Evolutionary conservation across 345 rosid genomes (phyloP).

Genomic region (Eucalyptus cloeziana): DNA sequence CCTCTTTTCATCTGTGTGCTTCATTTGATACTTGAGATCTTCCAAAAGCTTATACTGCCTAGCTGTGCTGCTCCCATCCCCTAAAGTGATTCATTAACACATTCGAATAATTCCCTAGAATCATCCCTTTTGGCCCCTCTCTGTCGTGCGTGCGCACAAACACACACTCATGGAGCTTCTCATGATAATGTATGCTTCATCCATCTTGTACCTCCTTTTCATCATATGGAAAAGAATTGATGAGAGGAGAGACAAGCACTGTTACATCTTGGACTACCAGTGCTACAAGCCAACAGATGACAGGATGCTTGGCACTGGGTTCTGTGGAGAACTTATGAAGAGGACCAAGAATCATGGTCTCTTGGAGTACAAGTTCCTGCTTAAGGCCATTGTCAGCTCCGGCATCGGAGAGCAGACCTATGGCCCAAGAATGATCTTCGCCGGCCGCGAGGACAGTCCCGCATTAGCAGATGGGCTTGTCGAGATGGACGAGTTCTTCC

Average conservation of each 20-base stretch:
- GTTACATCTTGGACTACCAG: conserved; percentile 56
- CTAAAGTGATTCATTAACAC: not conserved
- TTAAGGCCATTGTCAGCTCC: conserved; percentile 59
- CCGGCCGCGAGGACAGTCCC: conserved; percentile 48
- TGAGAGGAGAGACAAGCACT: conserved; percentile 27
- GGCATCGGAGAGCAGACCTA: conserved; percentile 68
- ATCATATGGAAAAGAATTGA: conserved; percentile 25
- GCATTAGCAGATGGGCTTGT: conserved; percentile 32
- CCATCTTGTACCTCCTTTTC: conserved; percentile 16
- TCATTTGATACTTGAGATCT: not conserved
- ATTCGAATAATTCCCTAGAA: not conserved
- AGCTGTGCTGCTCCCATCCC: not conserved
- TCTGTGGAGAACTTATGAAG: conserved; percentile 29
- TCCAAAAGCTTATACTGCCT: not conserved
- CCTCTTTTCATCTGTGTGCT: not conserved
- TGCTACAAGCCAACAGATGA: conserved; percentile 51
- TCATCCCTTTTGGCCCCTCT: not conserved
- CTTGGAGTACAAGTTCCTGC: conserved; percentile 47
- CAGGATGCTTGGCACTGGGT: conserved; percentile 33
- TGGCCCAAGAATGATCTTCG: conserved; percentile 45
- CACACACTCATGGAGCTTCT: conserved; percentile 21
- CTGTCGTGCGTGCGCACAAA: not conserved
- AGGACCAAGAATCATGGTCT: conserved; percentile 42
- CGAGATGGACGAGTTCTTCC: conserved; percentile 85
- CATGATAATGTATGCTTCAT: conserved; percentile 10